phyloP scores from a whole-genome alignment of 2,329 filamentous ascomycete genomes.

The Lachnum nothofagi region DNA sequence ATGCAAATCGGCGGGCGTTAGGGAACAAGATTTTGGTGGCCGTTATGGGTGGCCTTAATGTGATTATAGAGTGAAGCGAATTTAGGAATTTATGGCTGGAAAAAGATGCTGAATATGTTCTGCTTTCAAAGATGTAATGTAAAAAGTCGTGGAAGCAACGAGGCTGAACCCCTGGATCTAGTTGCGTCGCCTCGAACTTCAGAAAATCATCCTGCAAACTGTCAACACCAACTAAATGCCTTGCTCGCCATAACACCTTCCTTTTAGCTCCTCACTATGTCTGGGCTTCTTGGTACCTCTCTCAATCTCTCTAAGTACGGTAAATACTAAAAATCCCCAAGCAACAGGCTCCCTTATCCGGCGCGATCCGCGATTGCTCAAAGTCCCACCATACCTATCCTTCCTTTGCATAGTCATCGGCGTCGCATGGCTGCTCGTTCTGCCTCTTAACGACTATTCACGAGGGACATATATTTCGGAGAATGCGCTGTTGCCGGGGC shows the following conservation, averaged over 20 bases:
- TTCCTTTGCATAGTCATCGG: slow-evolving; percentile 79
- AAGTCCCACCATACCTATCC: slow-evolving; percentile 82
- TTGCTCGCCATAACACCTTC: not conserved
- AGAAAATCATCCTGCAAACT: not conserved
- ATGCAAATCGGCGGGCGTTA: no score
- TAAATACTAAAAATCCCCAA: slow-evolving; percentile 21
- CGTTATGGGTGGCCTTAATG: not conserved
- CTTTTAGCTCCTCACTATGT: slow-evolving; percentile 4
- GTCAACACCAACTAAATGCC: not conserved
- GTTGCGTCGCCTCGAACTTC: slow-evolving; percentile 9
- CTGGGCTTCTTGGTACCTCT: slow-evolving; percentile 24
- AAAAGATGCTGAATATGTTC: not conserved
- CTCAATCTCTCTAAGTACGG: not conserved
- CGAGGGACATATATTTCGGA: slow-evolving; percentile 93
- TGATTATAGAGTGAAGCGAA: slow-evolving; percentile 17
- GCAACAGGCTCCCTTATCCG: slow-evolving; percentile 63
- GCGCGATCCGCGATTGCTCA: slow-evolving; percentile 74
- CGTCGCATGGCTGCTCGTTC: slow-evolving; percentile 80
- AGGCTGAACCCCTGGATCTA: no score
- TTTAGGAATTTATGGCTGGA: slow-evolving; percentile 3
- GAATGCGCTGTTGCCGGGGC: slow-evolving; percentile 89
- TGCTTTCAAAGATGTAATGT: no score
- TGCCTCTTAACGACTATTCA: slow-evolving; percentile 87
- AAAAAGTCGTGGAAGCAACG: no score
- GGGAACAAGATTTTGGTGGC: not conserved